A percentile compares a stretch with the other conserved stretches of the same genome.
These are phyloP conservation scores for Penicillium italicum DNA, from an alignment of 2,329 filamentous ascomycete genomes.

Conservation along the genomic window DNA sequence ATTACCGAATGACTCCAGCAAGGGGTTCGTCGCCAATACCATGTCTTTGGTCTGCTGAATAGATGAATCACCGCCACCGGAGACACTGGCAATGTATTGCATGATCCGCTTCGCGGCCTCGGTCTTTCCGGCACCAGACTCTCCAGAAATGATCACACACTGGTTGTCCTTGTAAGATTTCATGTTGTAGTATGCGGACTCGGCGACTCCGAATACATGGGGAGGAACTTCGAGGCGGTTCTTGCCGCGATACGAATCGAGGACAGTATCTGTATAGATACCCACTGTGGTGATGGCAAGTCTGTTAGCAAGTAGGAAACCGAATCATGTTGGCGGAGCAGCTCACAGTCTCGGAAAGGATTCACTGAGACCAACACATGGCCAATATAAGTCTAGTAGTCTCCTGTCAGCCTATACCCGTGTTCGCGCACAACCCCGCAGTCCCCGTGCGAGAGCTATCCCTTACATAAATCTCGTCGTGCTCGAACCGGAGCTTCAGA, in stretches of 20 bases:
- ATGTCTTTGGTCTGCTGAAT: constrained; percentile 99
- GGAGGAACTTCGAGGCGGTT: constrained; percentile 91
- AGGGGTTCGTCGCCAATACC: constrained; percentile 95
- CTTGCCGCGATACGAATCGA: constrained; percentile 93
- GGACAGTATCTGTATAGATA: constrained; percentile 92
- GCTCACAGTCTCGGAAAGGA: constrained; percentile 81
- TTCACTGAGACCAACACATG: constrained; percentile 99
- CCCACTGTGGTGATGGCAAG: constrained; percentile 56
- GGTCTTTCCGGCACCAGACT: constrained; percentile 97
- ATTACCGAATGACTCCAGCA: constrained; percentile 97
- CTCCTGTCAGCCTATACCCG: constrained; percentile 13
- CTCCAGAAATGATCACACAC: constrained; percentile 98
- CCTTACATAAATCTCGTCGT: constrained; percentile 86
- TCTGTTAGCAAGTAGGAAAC: constrained; percentile 34
- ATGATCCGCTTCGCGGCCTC: constrained; percentile 98
- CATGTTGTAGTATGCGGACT: constrained; percentile 98
- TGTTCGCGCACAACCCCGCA: constrained; percentile 15
- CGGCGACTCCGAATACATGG: constrained; percentile 95
- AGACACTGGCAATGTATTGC: constrained; percentile 99
- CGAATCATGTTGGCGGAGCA: background rate
- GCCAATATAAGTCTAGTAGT: constrained; percentile 81
- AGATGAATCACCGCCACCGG: constrained; percentile 75
- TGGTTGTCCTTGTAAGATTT: constrained; percentile 99
- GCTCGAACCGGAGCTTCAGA: constrained; percentile 95
- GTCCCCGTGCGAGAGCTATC: constrained; percentile 11